Evolutionary conservation across 306 rosid species (phyloP).

Genomic region (Biancaea sappan): DNA sequence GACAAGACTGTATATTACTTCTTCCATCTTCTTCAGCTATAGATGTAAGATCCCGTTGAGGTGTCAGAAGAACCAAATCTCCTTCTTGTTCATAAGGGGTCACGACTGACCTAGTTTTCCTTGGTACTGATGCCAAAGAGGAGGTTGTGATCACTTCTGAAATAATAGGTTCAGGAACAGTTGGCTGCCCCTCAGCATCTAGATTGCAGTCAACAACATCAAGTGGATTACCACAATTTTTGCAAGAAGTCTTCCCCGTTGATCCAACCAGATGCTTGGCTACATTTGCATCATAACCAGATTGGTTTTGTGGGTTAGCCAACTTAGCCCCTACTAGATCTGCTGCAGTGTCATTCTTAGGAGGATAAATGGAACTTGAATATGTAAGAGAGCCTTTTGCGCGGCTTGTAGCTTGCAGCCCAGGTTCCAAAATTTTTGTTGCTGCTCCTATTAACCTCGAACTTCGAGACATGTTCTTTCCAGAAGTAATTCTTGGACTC

Average conservation of each 20-base stretch:
- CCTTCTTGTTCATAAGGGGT: constrained; percentile 46
- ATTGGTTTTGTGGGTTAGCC: constrained; percentile 33
- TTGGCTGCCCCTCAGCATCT: constrained; percentile 40
- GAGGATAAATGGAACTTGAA: constrained; percentile 46
- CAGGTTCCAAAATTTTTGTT: constrained; percentile 85
- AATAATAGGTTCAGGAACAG: constrained; percentile 33
- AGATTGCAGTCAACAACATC: constrained; percentile 50
- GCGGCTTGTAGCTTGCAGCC: constrained; percentile 62
- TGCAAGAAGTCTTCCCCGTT: constrained; percentile 59
- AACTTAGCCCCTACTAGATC: constrained; percentile 34
- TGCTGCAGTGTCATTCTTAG: constrained; percentile 23
- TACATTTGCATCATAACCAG: constrained; percentile 38
- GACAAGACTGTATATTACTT: constrained; percentile 22
- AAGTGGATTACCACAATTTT: constrained; percentile 61
- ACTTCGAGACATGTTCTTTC: constrained; percentile 59
- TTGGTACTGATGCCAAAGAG: constrained; percentile 46
- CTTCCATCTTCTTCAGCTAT: constrained; percentile 44
- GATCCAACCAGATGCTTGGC: constrained; percentile 37
- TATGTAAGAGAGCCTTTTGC: constrained; percentile 57
- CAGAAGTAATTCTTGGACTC: constrained; percentile 60
- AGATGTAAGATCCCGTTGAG: constrained; percentile 37
- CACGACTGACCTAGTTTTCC: constrained; percentile 35
- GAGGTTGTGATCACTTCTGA: constrained; percentile 43
- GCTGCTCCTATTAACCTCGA: constrained; percentile 88
- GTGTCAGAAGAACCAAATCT: constrained; percentile 45